Evolutionary conservation across 345 rosid species (phyloP), one percentile per base, ranked within the genome.

Genomic region (Gossypium arboreum): DNA sequence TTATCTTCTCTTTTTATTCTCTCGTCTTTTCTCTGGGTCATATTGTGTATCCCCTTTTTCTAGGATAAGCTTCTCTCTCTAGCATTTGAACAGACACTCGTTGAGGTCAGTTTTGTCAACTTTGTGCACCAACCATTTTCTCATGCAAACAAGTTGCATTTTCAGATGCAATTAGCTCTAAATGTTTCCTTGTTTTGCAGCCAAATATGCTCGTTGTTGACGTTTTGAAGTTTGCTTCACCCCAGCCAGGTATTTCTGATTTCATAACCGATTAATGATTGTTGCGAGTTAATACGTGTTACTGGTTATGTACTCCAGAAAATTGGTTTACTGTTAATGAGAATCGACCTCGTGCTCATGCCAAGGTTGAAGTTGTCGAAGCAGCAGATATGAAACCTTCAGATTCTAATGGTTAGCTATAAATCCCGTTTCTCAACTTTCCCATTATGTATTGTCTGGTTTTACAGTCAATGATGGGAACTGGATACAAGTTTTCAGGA

Each of bases 121-220:
- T 59, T 58, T 9, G 55, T 58, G 9, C 27, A 67, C 44, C 48
- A 3, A 3, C 39, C 25, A 2, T 55, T 57, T 22, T 57, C 61
- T 57, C 22, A 12, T 45, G 44, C 60, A 50, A 67, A 41, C 9
- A 8, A 50, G 18, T 54, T 17, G 6, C 60, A 9, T 47, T 55
- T 60, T 8, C 39, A 44, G 55, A 71, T 64, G 62, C 11, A 20
- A 27, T 47, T 64, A 18, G 25, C 55, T 79, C 64, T 68, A 27
- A 29, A 63, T 41, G 15, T 59, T 78, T 12, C 47, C 34, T 74
- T 50, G 56, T 24, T 45, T 78, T 83, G 74, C 90, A 95, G 99
- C 99, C 99, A 56, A 95, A 95, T 83, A 95, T 95, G 97, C 91
- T 95, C 62, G 99, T 95, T 50, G 96, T 87, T 79, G 97, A 95